phyloP scores from a whole-genome alignment of 1,284 basidiomycete species.

The Leccinum colubrinum region DNA sequence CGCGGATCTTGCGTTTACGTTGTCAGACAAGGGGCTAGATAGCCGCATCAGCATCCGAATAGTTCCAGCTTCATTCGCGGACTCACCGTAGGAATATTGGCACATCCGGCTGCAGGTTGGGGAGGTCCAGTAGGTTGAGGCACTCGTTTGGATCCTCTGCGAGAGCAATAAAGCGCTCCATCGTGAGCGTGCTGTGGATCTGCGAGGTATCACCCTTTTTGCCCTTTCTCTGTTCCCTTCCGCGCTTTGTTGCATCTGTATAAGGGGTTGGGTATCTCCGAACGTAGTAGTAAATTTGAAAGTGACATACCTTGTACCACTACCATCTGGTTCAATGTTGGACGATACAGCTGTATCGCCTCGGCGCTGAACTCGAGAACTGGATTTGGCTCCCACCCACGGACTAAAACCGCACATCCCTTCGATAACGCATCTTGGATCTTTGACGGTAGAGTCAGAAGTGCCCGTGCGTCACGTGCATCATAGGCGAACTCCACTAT shows the following conservation, averaged over 20 bases:
- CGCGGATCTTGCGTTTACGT: not conserved
- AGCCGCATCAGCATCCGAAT: too few species aligned
- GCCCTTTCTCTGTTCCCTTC: not conserved
- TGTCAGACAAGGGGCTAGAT: not conserved
- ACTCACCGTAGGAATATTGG: not conserved
- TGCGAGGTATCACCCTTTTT: not conserved
- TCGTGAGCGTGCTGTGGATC: not conserved
- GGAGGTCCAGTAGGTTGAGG: not conserved
- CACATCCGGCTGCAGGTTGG: not conserved
- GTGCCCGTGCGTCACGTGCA: not conserved
- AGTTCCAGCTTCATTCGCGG: too few species aligned
- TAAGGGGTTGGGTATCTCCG: too few species aligned
- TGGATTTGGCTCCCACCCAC: not conserved
- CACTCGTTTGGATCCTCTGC: not conserved
- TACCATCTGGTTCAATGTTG: not conserved
- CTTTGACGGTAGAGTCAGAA: not conserved
- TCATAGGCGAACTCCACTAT: not conserved
- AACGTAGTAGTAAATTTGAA: too few species aligned
- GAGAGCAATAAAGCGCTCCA: not conserved
- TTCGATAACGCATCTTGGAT: not conserved
- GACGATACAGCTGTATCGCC: not conserved
- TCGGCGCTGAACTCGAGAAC: not conserved
- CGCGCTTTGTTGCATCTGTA: not conserved
- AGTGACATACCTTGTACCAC: not conserved
- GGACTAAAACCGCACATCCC: not conserved